Conservation (phyloP, 768 basidiomycete genomes). For the Lactifluus volemus region DNA sequence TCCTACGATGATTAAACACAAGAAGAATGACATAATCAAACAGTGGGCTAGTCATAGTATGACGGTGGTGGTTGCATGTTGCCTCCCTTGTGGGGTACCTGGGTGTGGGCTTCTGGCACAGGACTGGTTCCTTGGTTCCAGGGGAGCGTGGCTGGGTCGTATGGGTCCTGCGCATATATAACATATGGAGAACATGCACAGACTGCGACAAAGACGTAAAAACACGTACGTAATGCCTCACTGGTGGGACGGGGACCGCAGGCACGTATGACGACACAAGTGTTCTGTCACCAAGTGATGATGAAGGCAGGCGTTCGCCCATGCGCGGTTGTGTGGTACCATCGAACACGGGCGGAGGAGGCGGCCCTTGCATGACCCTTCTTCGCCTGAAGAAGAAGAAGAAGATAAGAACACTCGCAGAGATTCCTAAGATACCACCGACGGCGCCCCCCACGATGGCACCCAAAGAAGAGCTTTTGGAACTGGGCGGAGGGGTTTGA, state of each 20-base stretch:
- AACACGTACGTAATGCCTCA: conserved; percentile 7
- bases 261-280: neutral
- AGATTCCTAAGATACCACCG: neutral
- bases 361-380: too few species aligned
- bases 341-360: neutral
- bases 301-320: neutral
- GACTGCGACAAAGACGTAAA: neutral
- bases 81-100: neutral
- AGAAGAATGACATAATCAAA: neutral
- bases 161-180: neutral
- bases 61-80: neutral
- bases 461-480: neutral
- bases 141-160: conserved; percentile 3
- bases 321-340: neutral
- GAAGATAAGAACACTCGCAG: neutral
- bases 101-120: neutral
- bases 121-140: neutral
- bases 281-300: too few species aligned
- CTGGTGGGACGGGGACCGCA: neutral
- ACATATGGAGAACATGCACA: neutral
- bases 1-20: neutral
- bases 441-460: neutral
- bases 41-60: neutral
- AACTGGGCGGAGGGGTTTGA: too few species aligned
- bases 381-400: neutral